Evolutionary conservation across 2,329 filamentous ascomycete species (phyloP).

Genomic region (Fusarium subtropicale): DNA sequence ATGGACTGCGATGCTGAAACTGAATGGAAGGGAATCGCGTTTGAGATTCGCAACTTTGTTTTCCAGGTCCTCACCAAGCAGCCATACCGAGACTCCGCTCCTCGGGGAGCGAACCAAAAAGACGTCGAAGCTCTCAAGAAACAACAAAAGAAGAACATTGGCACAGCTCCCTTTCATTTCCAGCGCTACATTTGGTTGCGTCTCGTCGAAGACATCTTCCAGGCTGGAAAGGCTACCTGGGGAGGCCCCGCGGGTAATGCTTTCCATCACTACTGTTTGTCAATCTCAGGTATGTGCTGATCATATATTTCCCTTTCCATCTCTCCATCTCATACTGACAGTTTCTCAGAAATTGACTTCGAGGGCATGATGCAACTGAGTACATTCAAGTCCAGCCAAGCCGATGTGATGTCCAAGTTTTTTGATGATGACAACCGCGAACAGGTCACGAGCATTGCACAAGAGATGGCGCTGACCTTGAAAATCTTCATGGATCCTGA

Average conservation of each 20-base stretch:
- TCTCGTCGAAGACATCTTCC: constrained; percentile 13
- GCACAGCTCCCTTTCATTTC: not conserved
- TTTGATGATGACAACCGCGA: not conserved
- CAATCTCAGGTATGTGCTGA: constrained; percentile 16
- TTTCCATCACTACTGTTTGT: constrained; percentile 28
- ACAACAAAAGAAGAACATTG: constrained; percentile 2
- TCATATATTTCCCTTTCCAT: no score
- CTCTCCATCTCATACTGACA: not conserved
- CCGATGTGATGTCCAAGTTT: not conserved
- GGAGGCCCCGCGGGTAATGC: constrained; percentile 17
- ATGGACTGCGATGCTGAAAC: constrained; percentile 6
- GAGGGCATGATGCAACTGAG: constrained; percentile 21
- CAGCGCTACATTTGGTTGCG: constrained; percentile 24
- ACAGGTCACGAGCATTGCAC: not conserved
- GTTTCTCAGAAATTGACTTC: constrained; percentile 2
- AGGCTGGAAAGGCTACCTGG: constrained; percentile 8
- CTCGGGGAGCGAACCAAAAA: not conserved
- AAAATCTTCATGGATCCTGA: constrained; percentile 26
- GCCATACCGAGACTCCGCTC: not conserved
- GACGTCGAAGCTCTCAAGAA: constrained; percentile 14
- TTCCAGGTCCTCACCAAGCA: constrained; percentile 9
- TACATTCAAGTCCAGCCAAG: constrained; percentile 17
- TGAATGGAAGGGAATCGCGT: constrained; percentile 4
- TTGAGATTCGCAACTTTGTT: constrained; percentile 15
- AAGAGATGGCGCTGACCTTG: not conserved